Evolutionary conservation across 305 asterid species (phyloP).

Genomic region (Fraxinus baroniana): DNA sequence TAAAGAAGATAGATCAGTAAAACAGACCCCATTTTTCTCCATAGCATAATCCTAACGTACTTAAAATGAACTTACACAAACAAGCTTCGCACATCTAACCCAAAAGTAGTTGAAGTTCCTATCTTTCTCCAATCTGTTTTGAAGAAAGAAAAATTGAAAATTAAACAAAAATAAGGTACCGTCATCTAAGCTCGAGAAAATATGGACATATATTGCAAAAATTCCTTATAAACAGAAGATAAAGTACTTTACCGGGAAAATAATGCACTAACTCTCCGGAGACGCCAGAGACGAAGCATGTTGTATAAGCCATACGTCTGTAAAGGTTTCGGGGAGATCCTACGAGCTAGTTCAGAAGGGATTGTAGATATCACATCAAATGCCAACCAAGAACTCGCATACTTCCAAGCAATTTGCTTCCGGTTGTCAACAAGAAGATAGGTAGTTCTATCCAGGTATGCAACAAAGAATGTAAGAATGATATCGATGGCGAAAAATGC

Average conservation of each 20-base stretch:
- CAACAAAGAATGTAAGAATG: conserved; percentile 81
- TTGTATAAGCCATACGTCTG: conserved; percentile 67
- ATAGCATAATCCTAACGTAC: background rate
- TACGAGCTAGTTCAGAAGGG: conserved; percentile 79
- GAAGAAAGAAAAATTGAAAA: conserved; percentile 9
- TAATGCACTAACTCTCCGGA: conserved; percentile 79
- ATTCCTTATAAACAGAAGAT: conserved; percentile 5
- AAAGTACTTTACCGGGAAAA: conserved; percentile 57
- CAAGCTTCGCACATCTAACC: conserved; percentile 76
- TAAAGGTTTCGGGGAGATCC: conserved; percentile 53
- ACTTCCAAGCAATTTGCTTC: conserved; percentile 60
- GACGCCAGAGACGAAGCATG: conserved; percentile 97
- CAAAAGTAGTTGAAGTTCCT: conserved; percentile 81
- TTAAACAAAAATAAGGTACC: background rate
- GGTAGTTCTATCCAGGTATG: conserved; percentile 61
- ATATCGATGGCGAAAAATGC: conserved; percentile 74
- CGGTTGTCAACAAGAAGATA: conserved; percentile 69
- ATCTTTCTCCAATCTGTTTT: conserved; percentile 81
- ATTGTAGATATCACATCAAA: conserved; percentile 72
- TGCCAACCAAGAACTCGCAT: conserved; percentile 58
- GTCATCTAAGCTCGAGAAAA: conserved; percentile 4
- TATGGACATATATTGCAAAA: background rate
- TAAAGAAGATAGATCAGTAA: background rate
- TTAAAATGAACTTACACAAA: conserved; percentile 56
- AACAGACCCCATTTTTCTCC: background rate